These are phyloP conservation scores for barrel medic (Medicago truncatula) DNA, from an alignment of 306 rosid species.

Conservation along the genomic window MtrunA17r5.0-ANR NC_053048.1:47988001-47988500, in stretches of 20 bases:
- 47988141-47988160: constrained; percentile 79
- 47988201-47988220: constrained; percentile 82
- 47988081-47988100: constrained; percentile 94
- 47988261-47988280: constrained; percentile 82
- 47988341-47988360: constrained; percentile 79
- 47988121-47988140: constrained; percentile 80
- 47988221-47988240: constrained; percentile 61
- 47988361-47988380: constrained; percentile 60
- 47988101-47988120: constrained; percentile 94
- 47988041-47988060: constrained; percentile 63
- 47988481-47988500: constrained; percentile 54
- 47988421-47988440: constrained; percentile 61
- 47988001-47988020: constrained; percentile 65
- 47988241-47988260: constrained; percentile 71
- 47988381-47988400: constrained; percentile 68
- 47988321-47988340: constrained; percentile 87
- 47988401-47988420: constrained; percentile 70
- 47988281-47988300: constrained; percentile 68
- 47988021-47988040: constrained; percentile 79
- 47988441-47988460: constrained; percentile 67
- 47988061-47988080: constrained; percentile 78
- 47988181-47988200: constrained; percentile 72
- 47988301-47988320: constrained; percentile 87
- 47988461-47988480: constrained; percentile 61
- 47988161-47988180: constrained; percentile 63